phyloP scores from a whole-genome alignment of 176 grass and related monocot species.

The Carex kokanica region DNA sequence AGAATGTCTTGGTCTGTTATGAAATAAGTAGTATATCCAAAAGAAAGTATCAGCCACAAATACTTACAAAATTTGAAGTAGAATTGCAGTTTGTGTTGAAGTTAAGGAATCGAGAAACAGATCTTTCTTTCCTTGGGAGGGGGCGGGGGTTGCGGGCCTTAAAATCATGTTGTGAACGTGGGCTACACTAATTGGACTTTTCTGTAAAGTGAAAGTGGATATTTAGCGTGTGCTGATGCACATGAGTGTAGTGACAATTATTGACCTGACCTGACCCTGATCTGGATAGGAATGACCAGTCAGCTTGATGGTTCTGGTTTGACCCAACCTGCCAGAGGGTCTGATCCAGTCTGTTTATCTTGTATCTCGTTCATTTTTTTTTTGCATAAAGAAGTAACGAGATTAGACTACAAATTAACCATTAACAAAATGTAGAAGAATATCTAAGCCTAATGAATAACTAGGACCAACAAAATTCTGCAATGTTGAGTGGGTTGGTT shows the following conservation, averaged over 20 bases:
- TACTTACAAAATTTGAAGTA: background rate
- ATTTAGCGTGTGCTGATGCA: background rate
- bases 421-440: background rate
- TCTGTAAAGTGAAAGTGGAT: too few relatives aligned
- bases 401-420: background rate
- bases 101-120: background rate
- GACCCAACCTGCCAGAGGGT: background rate
- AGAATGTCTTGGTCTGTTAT: background rate
- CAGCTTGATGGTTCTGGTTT: background rate
- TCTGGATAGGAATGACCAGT: too few relatives aligned
- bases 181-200: background rate
- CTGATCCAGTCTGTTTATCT: constrained; percentile 1
- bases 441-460: background rate
- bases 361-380: too few relatives aligned
- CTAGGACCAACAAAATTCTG: background rate
- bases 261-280: background rate
- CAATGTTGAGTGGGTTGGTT: background rate
- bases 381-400: background rate
- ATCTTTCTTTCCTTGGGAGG: background rate
- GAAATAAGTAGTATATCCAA: background rate
- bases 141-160: background rate
- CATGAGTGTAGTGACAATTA: background rate
- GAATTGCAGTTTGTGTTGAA: background rate
- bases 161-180: background rate
- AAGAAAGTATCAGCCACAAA: background rate